Evolutionary conservation across 192 early-diverging fungal genomes (phyloP), one percentile per base, ranked within the genome.

Genomic region (Backusella circina): DNA sequence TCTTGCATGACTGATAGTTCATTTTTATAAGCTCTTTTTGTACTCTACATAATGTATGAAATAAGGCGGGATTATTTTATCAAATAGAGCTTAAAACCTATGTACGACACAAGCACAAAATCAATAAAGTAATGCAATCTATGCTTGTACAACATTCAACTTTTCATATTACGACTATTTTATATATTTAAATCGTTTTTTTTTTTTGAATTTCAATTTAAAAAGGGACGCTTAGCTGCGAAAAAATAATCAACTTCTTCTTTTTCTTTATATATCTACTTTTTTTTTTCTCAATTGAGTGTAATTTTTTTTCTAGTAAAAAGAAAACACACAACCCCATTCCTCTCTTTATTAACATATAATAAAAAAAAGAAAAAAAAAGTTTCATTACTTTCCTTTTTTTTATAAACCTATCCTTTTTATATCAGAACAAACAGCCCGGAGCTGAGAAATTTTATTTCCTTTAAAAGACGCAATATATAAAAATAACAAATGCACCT

Each of bases 81-180:
- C n/a, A 67, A 21, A 21, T 10, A 36, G 51, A 57, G 51, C 51
- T 57, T 57, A 57, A n/a, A 57, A 57, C n/a, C 2, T 26, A 21
- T 57, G 51, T 57, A n/a, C 35, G 37, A 67, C 66, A 18, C 5
- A 64, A 37, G 44, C 33, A 39, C n/a, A 28, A 57, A 26, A 32
- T 50, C 28, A 72, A 72, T 57, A 57, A 33, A 72, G 71, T n/a
- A 51, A 71, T 51, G 71, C 71, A 72, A 72, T 72, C 71, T 72
- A 72, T 72, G 31, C 71, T 57, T 72, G 71, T 72, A 61, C 71
- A 9, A 72, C 51, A 26, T 65, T 33, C 57, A 32, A 23, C 23
- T 38, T 47, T 66, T 54, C n/a, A n/a, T 54, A 18, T 71, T 44
- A 23, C 18, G 36, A 72, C 30, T 37, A 70, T 28, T 65, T 32